phyloP scores from a whole-genome alignment of 176 grass and related monocot genomes.

The Triticum urartu region DNA sequence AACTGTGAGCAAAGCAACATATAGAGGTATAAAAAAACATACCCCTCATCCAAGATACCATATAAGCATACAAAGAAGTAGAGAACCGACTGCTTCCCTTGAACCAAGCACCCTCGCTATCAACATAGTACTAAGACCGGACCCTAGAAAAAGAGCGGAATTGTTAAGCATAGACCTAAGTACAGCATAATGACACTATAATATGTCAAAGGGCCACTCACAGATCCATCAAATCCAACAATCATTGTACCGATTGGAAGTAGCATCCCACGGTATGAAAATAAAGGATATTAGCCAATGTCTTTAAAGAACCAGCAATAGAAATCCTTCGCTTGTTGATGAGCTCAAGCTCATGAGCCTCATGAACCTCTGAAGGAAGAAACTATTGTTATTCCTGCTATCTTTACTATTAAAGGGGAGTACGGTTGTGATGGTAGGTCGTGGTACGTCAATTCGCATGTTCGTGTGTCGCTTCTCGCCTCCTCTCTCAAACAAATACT shows the following conservation, averaged over 20 bases:
- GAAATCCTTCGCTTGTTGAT: conserved; percentile 94
- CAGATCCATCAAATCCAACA: no score
- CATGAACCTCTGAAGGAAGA: conserved; percentile 47
- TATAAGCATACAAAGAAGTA: conserved; percentile 96
- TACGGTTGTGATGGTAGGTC: no score
- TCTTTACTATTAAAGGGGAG: no score
- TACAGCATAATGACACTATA: background rate
- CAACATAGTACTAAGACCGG: conserved; percentile 93
- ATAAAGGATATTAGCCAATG: conserved; percentile 84
- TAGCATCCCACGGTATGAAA: conserved; percentile 79
- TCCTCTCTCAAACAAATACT: no score
- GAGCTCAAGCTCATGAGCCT: conserved; percentile 42
- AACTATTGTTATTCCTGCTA: conserved; percentile 31
- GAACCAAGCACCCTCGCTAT: conserved; percentile 90
- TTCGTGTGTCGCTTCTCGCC: no score
- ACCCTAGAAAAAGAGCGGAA: conserved; percentile 45
- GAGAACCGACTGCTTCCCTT: conserved; percentile 81
- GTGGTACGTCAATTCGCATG: no score
- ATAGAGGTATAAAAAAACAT: conserved; percentile 9
- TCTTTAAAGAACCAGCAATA: conserved; percentile 72
- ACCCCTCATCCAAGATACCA: conserved; percentile 84
- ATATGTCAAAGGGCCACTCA: no score
- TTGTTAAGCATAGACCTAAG: background rate
- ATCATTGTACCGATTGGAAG: conserved; percentile 86
- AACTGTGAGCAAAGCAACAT: background rate